These are phyloP conservation scores for Leccinum fibrillosum DNA, from an alignment of 768 basidiomycete species.

Conservation along the genomic window DNA sequence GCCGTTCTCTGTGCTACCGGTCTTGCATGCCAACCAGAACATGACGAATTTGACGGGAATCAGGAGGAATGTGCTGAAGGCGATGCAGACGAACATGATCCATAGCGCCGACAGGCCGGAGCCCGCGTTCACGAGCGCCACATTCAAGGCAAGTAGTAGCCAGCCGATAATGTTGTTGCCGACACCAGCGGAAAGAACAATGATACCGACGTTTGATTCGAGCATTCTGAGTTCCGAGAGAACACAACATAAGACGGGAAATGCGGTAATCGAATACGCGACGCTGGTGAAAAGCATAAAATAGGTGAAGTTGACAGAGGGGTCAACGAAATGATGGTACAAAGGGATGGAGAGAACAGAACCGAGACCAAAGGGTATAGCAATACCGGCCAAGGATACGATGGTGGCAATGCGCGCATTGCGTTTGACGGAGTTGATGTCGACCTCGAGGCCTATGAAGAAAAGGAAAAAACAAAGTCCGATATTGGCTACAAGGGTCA, in stretches of 20 bases:
- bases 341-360: slow-evolving; percentile 62
- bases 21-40: slow-evolving; percentile 68
- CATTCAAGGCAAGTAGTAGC: slow-evolving; percentile 84
- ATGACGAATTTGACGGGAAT: slow-evolving; percentile 62
- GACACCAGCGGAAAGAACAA: slow-evolving; percentile 91
- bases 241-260: slow-evolving; percentile 84
- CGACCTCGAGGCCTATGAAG: slow-evolving; percentile 91
- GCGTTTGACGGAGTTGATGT: slow-evolving; percentile 70
- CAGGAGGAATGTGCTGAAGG: slow-evolving; percentile 75
- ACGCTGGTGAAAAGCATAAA: slow-evolving; percentile 96
- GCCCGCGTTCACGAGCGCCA: slow-evolving; percentile 88
- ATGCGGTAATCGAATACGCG: slow-evolving; percentile 85
- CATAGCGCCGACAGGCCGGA: slow-evolving; percentile 82
- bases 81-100: slow-evolving; percentile 77
- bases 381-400: slow-evolving; percentile 80
- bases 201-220: slow-evolving; percentile 87
- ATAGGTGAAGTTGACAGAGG: slow-evolving; percentile 68
- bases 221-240: slow-evolving; percentile 88
- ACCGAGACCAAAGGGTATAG: slow-evolving; percentile 86
- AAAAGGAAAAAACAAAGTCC: slow-evolving; percentile 88
- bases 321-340: slow-evolving; percentile 55
- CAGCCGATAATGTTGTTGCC: slow-evolving; percentile 87
- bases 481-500: slow-evolving; percentile 85
- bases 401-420: slow-evolving; percentile 65
- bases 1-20: slow-evolving; percentile 77